Conservation (phyloP, 345 rosid species). For the Brassica carinata region DNA sequence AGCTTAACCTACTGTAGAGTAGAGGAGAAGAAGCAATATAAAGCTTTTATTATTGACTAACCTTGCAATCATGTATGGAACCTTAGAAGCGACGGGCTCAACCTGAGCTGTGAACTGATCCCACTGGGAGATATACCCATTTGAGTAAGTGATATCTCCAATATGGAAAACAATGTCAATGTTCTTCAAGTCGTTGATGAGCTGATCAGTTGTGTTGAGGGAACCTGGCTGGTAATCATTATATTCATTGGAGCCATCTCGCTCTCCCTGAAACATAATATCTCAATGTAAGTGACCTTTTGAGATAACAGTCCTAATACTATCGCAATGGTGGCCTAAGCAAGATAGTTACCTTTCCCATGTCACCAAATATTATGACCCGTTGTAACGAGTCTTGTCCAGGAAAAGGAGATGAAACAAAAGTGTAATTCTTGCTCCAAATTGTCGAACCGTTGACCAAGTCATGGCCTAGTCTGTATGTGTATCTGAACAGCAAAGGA, state of each 20-base stretch:
- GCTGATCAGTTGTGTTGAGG: conserved; percentile 71
- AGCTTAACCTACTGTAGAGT: conserved; percentile 5
- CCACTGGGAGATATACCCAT: conserved; percentile 85
- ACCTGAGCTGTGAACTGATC: conserved; percentile 88
- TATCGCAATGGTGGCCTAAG: not conserved
- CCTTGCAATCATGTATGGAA: conserved; percentile 85
- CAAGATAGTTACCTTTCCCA: conserved; percentile 68
- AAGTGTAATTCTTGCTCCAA: conserved; percentile 72
- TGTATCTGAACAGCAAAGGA: conserved; percentile 49
- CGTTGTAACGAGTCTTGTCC: conserved; percentile 90
- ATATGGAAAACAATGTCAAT: conserved; percentile 75
- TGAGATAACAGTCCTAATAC: not conserved
- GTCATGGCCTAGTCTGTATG: conserved; percentile 66
- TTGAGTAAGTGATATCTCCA: conserved; percentile 70
- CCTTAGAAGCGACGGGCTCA: conserved; percentile 66
- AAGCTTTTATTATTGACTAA: conserved; percentile 30
- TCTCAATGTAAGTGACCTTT: not conserved
- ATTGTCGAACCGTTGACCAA: conserved; percentile 44
- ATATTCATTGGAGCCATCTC: conserved; percentile 82
- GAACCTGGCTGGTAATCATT: conserved; percentile 75
- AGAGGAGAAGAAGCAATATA: conserved; percentile 6
- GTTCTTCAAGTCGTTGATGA: conserved; percentile 61
- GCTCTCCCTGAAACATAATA: conserved; percentile 57
- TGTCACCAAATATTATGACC: conserved; percentile 82
- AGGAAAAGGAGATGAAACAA: conserved; percentile 79